phyloP scores from a whole-genome alignment of 2,329 filamentous ascomycete genomes.

The Rhinocladiella mackenziei region DNA sequence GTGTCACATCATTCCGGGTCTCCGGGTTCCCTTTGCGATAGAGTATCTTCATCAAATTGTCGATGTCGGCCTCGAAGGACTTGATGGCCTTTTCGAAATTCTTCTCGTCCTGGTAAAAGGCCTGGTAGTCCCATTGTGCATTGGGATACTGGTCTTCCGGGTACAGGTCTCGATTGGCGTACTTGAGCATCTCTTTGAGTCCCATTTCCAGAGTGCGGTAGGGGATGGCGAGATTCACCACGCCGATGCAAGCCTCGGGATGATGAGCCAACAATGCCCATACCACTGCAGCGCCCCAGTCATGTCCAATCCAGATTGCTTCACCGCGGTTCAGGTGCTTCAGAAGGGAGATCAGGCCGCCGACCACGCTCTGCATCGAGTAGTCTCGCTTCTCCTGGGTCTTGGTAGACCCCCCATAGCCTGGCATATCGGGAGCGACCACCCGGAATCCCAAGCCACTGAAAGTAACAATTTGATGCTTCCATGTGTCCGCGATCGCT shows the following conservation, averaged over 20 bases:
- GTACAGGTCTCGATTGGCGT: conserved; percentile 45
- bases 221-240: conserved; percentile 37
- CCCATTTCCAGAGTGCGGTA: conserved; percentile 43
- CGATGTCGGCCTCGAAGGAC: conserved; percentile 12
- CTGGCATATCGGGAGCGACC: conserved; percentile 40
- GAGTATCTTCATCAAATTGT: conserved; percentile 7
- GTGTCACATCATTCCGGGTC: conserved; percentile 4
- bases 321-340: conserved; percentile 17
- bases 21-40: conserved; percentile 4
- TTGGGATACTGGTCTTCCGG: conserved; percentile 40
- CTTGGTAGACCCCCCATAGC: conserved; percentile 32
- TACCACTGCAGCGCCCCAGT: conserved; percentile 25
- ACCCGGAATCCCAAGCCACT: conserved; percentile 40
- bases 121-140: conserved; percentile 21
- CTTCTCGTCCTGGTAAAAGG: conserved; percentile 11
- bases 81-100: conserved; percentile 9
- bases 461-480: conserved; percentile 40
- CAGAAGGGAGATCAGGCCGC: conserved; percentile 9
- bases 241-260: conserved; percentile 17
- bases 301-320: conserved; percentile 29
- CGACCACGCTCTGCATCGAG: conserved; percentile 12
- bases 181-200: conserved; percentile 35
- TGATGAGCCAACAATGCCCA: conserved; percentile 20
- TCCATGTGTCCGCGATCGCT: conserved; percentile 45
- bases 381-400: conserved; percentile 11